Evolutionary conservation across 495 filamentous ascomycete species (phyloP), one percentile per base, ranked within the genome.

Genomic region (Aspergillus taichungensis): DNA sequence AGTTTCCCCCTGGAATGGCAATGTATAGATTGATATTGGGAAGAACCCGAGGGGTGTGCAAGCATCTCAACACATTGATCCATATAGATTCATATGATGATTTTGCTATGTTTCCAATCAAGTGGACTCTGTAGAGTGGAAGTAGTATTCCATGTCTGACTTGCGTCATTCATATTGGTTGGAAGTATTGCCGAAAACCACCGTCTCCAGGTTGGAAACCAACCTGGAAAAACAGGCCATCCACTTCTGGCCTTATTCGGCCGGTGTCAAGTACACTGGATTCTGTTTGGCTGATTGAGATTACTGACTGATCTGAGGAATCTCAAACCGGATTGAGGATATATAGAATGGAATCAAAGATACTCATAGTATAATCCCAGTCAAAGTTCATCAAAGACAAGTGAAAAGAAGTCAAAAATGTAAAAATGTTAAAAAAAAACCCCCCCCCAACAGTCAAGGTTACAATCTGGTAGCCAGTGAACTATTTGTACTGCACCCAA

Each of bases 401-500:
- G 12, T 29, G 40, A 34, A 40, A 30, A 29, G 30, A 40, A 42
- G 8, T 10, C 14, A 48, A n/a, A 43, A 36, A n/a, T 34, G 0
- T 39, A 10, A 37, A 43, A 42, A 37, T 8, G 33, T 13, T 14
- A 12, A 28, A 30, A 28, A 30, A 41, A 45, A 51, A 46, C 30
- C 33, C 31, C 24, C 18, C 27, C 37, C 28, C 31, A 29, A 18
- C 7, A 36, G 18, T 42, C 34, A 14, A 47, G 47, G 47, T 50
- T 53, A 48, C 54, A 57, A 37, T 53, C 30, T 46, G 45, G 53
- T 43, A 49, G 36, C 38, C 51, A 34, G 46, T 46, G 47, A 53
- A 53, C 32, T 49, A 51, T 53, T 59, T 53, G 52, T 55, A 53
- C 44, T 24, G 45, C 38, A 44, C 38, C 52, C 52, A 51, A 47